Evolutionary conservation across 2,329 filamentous ascomycete species (phyloP).

Genomic region (Calonectria naviculata): DNA sequence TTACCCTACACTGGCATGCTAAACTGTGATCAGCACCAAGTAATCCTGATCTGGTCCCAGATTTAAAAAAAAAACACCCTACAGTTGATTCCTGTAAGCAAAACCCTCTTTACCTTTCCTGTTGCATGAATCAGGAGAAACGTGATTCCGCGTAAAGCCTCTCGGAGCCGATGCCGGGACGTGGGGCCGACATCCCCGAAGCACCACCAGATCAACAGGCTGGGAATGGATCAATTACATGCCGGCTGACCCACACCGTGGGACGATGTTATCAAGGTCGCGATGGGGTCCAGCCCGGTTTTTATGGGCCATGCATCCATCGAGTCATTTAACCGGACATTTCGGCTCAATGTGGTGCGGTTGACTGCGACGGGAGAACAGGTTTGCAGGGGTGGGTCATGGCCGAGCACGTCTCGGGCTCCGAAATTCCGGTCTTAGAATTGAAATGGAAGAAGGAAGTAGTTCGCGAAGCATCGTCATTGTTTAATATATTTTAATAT

Average conservation of each 20-base stretch:
- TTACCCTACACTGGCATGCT: no score
- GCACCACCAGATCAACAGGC: neutral
- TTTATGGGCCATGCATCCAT: neutral
- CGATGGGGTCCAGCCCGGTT: neutral
- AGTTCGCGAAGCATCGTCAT: no score
- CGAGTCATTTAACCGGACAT: neutral
- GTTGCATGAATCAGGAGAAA: no score
- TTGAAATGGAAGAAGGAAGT: no score
- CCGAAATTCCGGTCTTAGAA: neutral
- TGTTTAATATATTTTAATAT: neutral
- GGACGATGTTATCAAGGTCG: neutral
- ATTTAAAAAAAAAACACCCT: no score
- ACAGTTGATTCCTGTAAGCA: no score
- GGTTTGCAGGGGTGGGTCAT: neutral
- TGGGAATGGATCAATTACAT: neutral
- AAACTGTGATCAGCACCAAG: no score
- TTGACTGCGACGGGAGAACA: neutral
- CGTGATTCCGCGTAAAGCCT: neutral
- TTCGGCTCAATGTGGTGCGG: neutral
- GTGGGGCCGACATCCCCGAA: neutral
- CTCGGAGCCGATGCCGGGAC: neutral
- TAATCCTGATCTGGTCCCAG: no score
- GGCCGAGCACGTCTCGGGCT: neutral
- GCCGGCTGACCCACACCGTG: neutral
- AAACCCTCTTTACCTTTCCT: no score